Conservation (phyloP, 306 rosid species). For the Quercus mongolica region DNA sequence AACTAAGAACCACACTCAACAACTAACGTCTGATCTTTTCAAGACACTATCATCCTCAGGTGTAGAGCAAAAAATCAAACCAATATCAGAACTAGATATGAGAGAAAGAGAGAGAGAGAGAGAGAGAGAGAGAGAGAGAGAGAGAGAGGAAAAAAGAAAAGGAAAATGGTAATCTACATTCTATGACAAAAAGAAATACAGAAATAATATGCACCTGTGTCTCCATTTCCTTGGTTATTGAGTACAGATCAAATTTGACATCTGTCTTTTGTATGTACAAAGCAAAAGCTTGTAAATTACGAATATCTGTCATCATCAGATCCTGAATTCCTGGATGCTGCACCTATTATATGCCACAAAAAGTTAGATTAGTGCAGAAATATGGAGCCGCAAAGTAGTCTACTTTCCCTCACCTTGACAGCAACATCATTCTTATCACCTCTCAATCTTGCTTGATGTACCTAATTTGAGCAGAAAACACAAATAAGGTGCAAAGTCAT, state of each 20-base stretch:
- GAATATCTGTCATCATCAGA: slow-evolving; percentile 97
- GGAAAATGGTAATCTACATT: neutral
- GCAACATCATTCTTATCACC: slow-evolving; percentile 75
- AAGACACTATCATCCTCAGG: neutral
- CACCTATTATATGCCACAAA: slow-evolving; percentile 52
- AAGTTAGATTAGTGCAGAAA: slow-evolving; percentile 26
- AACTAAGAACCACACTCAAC: slow-evolving; percentile 13
- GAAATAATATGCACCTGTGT: slow-evolving; percentile 60
- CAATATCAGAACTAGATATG: neutral
- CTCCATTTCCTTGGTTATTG: slow-evolving; percentile 94
- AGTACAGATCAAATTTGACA: slow-evolving; percentile 84
- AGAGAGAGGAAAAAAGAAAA: neutral
- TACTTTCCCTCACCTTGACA: slow-evolving; percentile 68
- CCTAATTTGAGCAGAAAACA: slow-evolving; percentile 48
- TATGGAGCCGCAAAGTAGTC: slow-evolving; percentile 13
- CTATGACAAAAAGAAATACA: slow-evolving; percentile 4
- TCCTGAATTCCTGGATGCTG: slow-evolving; percentile 99
- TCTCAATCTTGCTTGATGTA: slow-evolving; percentile 80
- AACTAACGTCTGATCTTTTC: neutral
- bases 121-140: neutral
- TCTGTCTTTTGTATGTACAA: slow-evolving; percentile 89
- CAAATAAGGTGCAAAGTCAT: slow-evolving; percentile 21
- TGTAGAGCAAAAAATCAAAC: neutral
- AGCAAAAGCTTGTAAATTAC: slow-evolving; percentile 89
- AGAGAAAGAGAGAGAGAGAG: neutral